Evolutionary conservation across 2,329 filamentous ascomycete species (phyloP), one percentile per base, ranked within the genome.

Genomic region (Fusarium circinatum): DNA sequence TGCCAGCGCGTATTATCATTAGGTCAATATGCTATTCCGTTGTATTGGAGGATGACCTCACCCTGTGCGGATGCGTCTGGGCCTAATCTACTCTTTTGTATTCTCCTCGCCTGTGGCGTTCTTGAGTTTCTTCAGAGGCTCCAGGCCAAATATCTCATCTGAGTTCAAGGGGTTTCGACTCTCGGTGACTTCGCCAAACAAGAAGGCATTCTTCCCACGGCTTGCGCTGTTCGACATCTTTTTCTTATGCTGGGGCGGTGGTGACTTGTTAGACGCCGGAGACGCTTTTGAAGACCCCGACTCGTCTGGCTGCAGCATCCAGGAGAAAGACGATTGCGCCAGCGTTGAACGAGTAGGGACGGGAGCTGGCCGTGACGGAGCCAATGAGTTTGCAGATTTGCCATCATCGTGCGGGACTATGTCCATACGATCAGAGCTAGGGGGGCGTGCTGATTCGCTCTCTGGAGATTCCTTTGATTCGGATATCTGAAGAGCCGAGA

Each of bases 261-360:
- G 78, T 10, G 82, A 82, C 26, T 81, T 82, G 41, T 61, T 73
- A 13, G 75, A 52, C 8, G 78, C 68, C 6, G 73, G 36, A 18
- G 74, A 58, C 1, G 78, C 70, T 62, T 79, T 65, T 56, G 77
- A 73, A 45, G 68, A 75, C 17, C 54, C 65, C 0, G 83, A 80
- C 61, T 84, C 79, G 73, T 88, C 87, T 7, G 87, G 88, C 73
- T 91, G 90, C 5, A 95, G 85, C 92, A 95, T 95, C 91, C 92
- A 94, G 3, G 92, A 91, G 80, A 94, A 95, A 8, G 91, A 92
- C 13, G 93, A 94, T 74, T 93, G 92, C 3, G 92, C 91, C 39
- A 94, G 85, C 1, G 87, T 89, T 8, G 92, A 92, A 28, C 91
- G 87, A 26, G 89, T 89, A 1, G 89, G 89, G 22, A 90, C 86